A percentile compares a stretch with the other conserved stretches of the same genome.
phyloP scores from a whole-genome alignment of 2,329 filamentous ascomycete species.

The Phoma herbarum region DNA sequence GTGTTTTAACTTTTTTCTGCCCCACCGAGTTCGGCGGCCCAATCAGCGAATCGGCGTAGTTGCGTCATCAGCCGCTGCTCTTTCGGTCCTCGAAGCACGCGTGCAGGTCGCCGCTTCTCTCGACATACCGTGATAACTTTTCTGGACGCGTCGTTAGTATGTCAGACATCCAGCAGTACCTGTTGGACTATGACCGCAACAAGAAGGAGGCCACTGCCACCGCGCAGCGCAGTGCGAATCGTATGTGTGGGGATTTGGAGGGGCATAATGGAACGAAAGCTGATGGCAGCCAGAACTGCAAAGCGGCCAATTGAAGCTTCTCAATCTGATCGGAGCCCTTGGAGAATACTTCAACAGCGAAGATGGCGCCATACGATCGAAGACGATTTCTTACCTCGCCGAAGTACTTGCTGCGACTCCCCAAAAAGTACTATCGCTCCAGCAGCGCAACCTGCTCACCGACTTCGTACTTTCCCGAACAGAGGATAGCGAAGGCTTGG shows the following conservation, averaged over 20 bases:
- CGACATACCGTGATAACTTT: constrained; percentile 9
- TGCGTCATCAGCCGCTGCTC: constrained; percentile 28
- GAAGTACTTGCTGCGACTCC: constrained; percentile 61
- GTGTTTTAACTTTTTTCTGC: constrained; percentile 25
- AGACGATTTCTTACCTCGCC: constrained; percentile 63
- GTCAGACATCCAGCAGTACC: constrained; percentile 63
- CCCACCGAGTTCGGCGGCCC: constrained; percentile 21
- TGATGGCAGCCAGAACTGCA: constrained; percentile 61
- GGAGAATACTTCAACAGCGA: constrained; percentile 74
- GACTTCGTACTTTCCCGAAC: constrained; percentile 72
- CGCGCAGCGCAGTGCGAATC: constrained; percentile 54
- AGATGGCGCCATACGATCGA: constrained; percentile 67
- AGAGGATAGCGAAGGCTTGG: constrained; percentile 62
- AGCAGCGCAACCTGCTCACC: constrained; percentile 67
- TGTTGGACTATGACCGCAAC: constrained; percentile 60
- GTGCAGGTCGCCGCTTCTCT: constrained; percentile 14
- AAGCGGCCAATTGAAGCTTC: constrained; percentile 66
- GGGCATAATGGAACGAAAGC: constrained; percentile 24
- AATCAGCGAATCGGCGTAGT: constrained; percentile 25
- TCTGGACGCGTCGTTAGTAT: constrained; percentile 47
- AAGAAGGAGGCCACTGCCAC: constrained; percentile 56
- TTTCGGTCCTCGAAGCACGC: constrained; percentile 25
- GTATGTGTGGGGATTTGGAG: constrained; percentile 36
- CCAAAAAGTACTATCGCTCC: constrained; percentile 65
- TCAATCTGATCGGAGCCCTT: constrained; percentile 69